phyloP scores from a whole-genome alignment of 768 basidiomycete species.

The Phylloporus scabripes region DNA sequence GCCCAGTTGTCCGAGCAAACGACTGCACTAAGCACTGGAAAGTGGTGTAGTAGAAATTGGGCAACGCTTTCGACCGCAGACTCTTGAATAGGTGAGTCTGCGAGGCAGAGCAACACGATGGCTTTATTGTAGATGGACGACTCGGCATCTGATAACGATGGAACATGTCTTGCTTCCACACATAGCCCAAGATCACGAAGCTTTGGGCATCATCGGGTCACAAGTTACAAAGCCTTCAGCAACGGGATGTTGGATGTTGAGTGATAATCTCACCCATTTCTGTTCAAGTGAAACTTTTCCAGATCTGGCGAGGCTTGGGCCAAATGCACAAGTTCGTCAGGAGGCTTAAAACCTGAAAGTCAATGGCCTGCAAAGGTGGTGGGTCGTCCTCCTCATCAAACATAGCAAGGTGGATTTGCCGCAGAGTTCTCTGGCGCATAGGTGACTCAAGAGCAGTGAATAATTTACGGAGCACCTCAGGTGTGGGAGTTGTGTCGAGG shows the following conservation, averaged over 20 bases:
- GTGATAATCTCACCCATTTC: background rate
- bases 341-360: background rate
- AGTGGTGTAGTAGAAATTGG: background rate
- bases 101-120: background rate
- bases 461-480: background rate
- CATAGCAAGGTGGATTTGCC: background rate
- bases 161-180: background rate
- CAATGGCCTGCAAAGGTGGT: background rate
- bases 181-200: background rate
- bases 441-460: background rate
- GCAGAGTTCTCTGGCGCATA: background rate
- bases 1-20: too few relatives aligned
- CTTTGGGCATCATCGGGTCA: background rate
- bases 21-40: background rate
- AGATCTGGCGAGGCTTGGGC: background rate
- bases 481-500: background rate
- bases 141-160: background rate
- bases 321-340: background rate
- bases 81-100: background rate
- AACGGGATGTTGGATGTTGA: background rate
- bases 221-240: background rate
- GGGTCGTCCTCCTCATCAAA: too few relatives aligned
- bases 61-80: background rate
- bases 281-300: background rate
- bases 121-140: background rate